phyloP scores from a whole-genome alignment of 2,329 filamentous ascomycete species.

The Coniochaeta hoffmannii region DNA sequence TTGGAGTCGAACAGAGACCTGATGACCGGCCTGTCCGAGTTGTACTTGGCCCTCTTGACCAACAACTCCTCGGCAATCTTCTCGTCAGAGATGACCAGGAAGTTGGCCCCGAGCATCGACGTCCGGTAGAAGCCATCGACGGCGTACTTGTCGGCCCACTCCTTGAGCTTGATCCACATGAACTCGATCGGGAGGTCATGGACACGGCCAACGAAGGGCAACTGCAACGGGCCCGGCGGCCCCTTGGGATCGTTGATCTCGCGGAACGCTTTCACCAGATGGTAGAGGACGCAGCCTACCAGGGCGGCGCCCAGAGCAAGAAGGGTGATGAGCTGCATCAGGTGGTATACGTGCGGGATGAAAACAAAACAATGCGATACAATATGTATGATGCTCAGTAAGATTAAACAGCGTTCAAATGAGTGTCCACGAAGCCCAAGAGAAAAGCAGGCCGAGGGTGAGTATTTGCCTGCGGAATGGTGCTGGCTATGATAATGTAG shows the following conservation, averaged over 20 bases:
- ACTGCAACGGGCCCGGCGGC: conserved; percentile 22
- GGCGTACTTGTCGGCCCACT: conserved; percentile 25
- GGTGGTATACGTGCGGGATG: not conserved
- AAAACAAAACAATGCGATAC: not conserved
- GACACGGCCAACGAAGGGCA: conserved; percentile 29
- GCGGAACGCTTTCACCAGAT: conserved; percentile 18
- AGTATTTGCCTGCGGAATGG: not conserved
- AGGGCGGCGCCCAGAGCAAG: not conserved
- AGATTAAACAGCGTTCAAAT: not conserved
- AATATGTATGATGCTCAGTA: not conserved
- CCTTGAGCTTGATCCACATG: conserved; percentile 47
- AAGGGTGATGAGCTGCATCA: conserved; percentile 1
- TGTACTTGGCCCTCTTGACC: conserved; percentile 41
- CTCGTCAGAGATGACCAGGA: conserved; percentile 41
- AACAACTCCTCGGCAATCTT: conserved; percentile 44
- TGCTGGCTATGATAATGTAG: not conserved
- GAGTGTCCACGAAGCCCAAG: not conserved
- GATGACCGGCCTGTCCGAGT: conserved; percentile 40
- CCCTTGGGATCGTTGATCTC: conserved; percentile 22
- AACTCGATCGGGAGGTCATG: conserved; percentile 39
- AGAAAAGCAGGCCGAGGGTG: not conserved
- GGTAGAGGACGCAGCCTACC: not conserved
- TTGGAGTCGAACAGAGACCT: conserved; percentile 46
- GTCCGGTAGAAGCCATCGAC: conserved; percentile 24
- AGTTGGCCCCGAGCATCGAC: conserved; percentile 24